phyloP scores from a whole-genome alignment of 2,329 filamentous ascomycete genomes.

The Botryosphaeria dothidea region DNA sequence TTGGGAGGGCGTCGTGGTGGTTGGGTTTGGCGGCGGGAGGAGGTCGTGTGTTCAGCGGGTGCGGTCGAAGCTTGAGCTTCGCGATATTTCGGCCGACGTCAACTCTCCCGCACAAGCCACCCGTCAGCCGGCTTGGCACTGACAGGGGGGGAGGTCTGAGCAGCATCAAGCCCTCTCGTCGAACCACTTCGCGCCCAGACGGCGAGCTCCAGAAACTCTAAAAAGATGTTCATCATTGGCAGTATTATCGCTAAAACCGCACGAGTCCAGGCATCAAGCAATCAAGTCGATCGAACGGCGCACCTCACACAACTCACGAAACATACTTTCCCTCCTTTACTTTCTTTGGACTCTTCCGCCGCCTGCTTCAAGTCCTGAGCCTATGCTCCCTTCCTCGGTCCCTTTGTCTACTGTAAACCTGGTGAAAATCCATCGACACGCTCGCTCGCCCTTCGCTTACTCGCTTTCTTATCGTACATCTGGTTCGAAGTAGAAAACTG shows the following conservation, averaged over 20 bases:
- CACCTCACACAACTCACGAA: background rate
- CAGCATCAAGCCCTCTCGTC: background rate
- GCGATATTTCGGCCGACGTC: constrained; percentile 18
- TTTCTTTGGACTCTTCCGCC: background rate
- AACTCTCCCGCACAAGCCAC: constrained; percentile 9
- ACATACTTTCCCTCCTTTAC: background rate
- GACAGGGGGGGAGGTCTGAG: background rate
- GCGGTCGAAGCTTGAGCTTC: constrained; percentile 11
- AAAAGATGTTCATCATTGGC: constrained; percentile 13
- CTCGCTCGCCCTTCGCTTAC: background rate
- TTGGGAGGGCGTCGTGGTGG: background rate
- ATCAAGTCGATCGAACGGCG: background rate
- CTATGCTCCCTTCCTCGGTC: background rate
- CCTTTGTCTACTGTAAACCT: background rate
- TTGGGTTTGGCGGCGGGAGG: background rate
- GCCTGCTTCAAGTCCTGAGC: background rate
- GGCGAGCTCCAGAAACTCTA: background rate
- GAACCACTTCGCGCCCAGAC: background rate
- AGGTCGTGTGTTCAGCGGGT: background rate
- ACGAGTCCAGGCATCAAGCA: background rate
- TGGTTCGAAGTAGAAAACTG: background rate
- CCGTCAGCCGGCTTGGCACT: constrained; percentile 7
- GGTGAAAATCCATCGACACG: constrained; percentile 9
- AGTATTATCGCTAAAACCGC: constrained; percentile 13
- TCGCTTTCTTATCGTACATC: constrained; percentile 16